Evolutionary conservation across 2,329 filamentous ascomycete genomes (phyloP).

Genomic region (Bertia moriformis): DNA sequence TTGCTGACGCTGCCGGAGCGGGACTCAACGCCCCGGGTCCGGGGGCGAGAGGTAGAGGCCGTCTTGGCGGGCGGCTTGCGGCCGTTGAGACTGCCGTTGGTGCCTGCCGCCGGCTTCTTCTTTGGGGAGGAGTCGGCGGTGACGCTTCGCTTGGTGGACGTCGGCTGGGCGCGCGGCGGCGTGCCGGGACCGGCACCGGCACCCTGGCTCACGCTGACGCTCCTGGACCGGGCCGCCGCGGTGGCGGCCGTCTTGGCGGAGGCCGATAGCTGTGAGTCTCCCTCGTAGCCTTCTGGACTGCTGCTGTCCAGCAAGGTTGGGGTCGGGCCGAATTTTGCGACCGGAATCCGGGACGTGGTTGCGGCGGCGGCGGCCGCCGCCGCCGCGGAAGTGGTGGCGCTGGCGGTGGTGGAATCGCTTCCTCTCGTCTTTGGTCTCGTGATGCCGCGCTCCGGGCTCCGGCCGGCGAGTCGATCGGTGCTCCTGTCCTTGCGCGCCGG

Average conservation of each 20-base stretch:
- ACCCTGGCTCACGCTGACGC: no score
- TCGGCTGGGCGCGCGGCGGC: background rate
- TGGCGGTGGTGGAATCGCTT: constrained; percentile 7
- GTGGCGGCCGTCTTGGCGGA: no score
- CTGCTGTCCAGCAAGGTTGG: background rate
- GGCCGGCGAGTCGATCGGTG: constrained; percentile 11
- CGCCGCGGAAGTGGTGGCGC: no score
- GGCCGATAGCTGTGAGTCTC: no score
- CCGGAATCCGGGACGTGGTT: background rate
- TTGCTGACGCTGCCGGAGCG: constrained; percentile 28
- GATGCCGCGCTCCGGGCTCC: constrained; percentile 6
- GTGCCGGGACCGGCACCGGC: background rate
- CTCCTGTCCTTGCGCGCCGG: constrained; percentile 27
- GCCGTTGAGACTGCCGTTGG: no score
- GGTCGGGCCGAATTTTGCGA: background rate
- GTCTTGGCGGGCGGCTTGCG: constrained; percentile 28
- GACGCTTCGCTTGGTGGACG: constrained; percentile 20
- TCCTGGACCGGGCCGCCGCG: no score
- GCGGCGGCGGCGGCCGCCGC: no score
- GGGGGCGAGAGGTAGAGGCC: constrained; percentile 31
- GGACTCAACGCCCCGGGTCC: constrained; percentile 42
- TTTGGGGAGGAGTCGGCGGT: constrained; percentile 37
- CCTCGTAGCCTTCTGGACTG: no score
- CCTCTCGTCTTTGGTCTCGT: constrained; percentile 14
- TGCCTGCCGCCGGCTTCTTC: constrained; percentile 11